phyloP scores from a whole-genome alignment of 1,284 basidiomycete species.

The Papiliotrema laurentii region DNA sequence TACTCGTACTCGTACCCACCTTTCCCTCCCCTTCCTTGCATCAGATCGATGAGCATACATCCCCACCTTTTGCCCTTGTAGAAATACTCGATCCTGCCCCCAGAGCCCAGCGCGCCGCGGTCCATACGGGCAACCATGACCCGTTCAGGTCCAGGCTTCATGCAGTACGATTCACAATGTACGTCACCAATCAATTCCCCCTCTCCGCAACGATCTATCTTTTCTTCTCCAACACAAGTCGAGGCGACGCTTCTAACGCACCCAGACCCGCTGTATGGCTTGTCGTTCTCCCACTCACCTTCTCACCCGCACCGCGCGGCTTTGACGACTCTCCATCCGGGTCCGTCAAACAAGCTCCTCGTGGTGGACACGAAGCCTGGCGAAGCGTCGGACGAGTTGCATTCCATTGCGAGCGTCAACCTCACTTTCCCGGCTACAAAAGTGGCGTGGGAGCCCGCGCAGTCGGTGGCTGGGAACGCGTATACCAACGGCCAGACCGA shows the following conservation, averaged over 20 bases:
- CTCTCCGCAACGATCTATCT: not conserved
- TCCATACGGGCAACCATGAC: conserved; percentile 15
- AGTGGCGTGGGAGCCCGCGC: conserved; percentile 45
- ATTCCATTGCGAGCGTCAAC: conserved; percentile 28
- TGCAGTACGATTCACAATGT: conserved; percentile 19
- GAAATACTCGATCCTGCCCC: conserved; percentile 9
- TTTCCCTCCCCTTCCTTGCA: not conserved
- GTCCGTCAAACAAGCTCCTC: conserved; percentile 40
- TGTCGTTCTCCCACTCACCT: conserved; percentile 42
- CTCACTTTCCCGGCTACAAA: conserved; percentile 46
- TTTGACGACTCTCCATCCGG: conserved; percentile 37
- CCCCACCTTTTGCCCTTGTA: conserved; percentile 16
- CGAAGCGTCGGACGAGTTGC: conserved; percentile 21
- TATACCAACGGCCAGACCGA: conserved; percentile 52
- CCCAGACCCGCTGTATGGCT: conserved; percentile 45
- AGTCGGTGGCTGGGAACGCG: conserved; percentile 19
- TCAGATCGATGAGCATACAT: not conserved
- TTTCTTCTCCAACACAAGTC: not conserved
- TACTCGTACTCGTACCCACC: not conserved
- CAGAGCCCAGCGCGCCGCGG: too few species aligned
- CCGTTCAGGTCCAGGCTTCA: conserved; percentile 14
- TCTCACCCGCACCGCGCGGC: conserved; percentile 39
- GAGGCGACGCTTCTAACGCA: conserved; percentile 2
- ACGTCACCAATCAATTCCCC: not conserved
- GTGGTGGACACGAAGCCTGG: conserved; percentile 30